Evolutionary conservation across 108 stramenopile genomes (phyloP), one percentile per base, ranked within the genome.

Genomic region (Fragilariopsis cylindrus): DNA sequence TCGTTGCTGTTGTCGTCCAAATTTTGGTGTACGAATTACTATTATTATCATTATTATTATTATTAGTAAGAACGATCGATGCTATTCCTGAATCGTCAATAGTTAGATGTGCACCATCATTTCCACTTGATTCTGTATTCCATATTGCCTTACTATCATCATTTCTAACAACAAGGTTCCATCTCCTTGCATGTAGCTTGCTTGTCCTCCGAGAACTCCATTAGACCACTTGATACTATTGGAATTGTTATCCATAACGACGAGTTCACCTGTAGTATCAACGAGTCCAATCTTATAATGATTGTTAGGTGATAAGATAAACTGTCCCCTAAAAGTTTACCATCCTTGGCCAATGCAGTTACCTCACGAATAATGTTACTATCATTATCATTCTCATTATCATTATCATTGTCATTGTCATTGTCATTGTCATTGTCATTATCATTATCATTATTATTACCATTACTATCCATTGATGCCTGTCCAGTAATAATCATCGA

Each of bases 71-170:
- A 6, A 39, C 11, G 62, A 63, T 30, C 15, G 62, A 63, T 42
- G 62, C 62, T 4, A 39, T 48, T 16, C 76, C 76, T 7, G 53
- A 44, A 63, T 77, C 69, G 42, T 77, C 76, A 15, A 77, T 66
- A 6, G 56, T 18, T 21, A 77, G 58, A 19, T 15, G 39, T 5
- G 70, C 69, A 41, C 60, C 70, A 18, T 50, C 39, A 41, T 77
- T 45, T 52, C 68, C 57, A 53, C 53, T 39, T 4, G 76, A 60
- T 53, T 46, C 47, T 5, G 52, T 77, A 5, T 18, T 46, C 76
- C 76, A 77, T 18, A 77, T 19, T 4, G 45, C 48, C 19, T 47
- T 52, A 30, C 11, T 42, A 40, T 19, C 16, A 4, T 16, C 9
- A 39, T 62, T 46, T 3, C 70, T 39, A 13, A 77, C 62, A 13